Base-by-base conservation (phyloP, 495 filamentous ascomycete genomes). In the Stereocaulon alpinum region DNA sequence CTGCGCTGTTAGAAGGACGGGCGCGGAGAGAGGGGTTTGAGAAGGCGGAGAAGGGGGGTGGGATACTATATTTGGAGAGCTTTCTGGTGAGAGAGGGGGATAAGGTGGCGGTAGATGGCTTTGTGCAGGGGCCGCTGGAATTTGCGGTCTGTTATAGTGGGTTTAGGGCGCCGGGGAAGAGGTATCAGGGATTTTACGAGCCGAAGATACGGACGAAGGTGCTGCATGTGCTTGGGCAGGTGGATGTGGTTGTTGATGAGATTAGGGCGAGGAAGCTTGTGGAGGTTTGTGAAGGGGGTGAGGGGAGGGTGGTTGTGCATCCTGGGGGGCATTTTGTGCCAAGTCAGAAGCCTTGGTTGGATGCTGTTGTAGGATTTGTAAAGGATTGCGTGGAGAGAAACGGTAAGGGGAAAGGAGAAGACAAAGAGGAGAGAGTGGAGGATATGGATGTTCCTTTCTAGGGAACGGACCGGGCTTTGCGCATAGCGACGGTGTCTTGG, bases 291-390 rank as follows among this genome's bases (percentile, higher is more conserved):
- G 77, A 69, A 55, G 75, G 79, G 1, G 71, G 76, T 47, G 82
- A 82, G 15, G 80, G 72, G 11, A 79, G 73, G 62, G 83, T 91
- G 37, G 79, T 95, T 42, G 84, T 80, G 64, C 93, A 97, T 76
- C 92, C 93, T 3, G 93, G 93, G 15, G 92, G 93, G 0, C 93
- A 98, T 71, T 95, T 92, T 68, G 76, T 98, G 66, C 93, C 93
- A 0, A 82, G 86, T 55, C 80, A 82, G 64, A 86, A 86, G 73
- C 83, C 87, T 61, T 95, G 86, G 80, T 81, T 86, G 42, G 82
- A 83, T 74, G 83, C 80, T 49, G 70, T 92, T 53, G 82, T 84
- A 42, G 80, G 76, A 30, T 98, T 95, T 72, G 79, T 96, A 30
- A 78, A 74, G 71, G 81, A 84, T 63, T 76, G 76, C 59, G 66